Conservation (phyloP, 768 basidiomycete species). For the Psilocybe azurescens region DNA sequence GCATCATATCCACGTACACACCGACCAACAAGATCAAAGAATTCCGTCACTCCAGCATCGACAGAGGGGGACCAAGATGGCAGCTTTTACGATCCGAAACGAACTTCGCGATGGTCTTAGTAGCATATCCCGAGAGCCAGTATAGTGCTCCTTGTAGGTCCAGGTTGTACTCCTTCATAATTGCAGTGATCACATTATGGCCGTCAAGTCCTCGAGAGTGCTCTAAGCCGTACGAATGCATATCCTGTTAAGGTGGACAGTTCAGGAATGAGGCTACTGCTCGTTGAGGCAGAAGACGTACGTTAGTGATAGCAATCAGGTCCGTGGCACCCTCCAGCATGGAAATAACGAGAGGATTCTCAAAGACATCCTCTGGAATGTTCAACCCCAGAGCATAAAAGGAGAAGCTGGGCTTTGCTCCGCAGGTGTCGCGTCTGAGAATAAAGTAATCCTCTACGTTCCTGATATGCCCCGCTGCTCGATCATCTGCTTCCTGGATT, state of each 20-base stretch:
- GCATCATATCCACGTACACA: constrained; percentile 55
- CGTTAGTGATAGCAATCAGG: constrained; percentile 42
- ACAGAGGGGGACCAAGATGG: constrained; percentile 46
- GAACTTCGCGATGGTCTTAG: constrained; percentile 39
- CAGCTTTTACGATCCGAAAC: constrained; percentile 39
- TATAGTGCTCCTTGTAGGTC: constrained; percentile 46
- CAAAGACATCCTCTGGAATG: constrained; percentile 45
- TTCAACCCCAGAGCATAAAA: constrained; percentile 42
- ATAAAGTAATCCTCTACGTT: constrained; percentile 46
- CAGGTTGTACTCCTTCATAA: constrained; percentile 49
- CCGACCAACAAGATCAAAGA: constrained; percentile 52
- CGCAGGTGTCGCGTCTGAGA: constrained; percentile 47
- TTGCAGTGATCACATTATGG: constrained; percentile 54
- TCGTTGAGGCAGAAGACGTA: constrained; percentile 15
- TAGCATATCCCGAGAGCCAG: constrained; percentile 40
- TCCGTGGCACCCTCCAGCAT: constrained; percentile 38
- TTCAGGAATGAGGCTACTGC: neutral
- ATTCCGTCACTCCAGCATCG: constrained; percentile 38
- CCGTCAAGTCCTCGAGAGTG: constrained; percentile 37
- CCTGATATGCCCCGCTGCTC: constrained; percentile 36
- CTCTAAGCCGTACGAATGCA: constrained; percentile 35
- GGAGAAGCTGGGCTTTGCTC: constrained; percentile 45
- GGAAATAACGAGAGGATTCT: constrained; percentile 39
- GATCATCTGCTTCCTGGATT: constrained; percentile 49
- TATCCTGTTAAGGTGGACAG: constrained; percentile 22